Base-by-base conservation (phyloP, 2,329 filamentous ascomycete genomes). In the Metarhizium album region DNA sequence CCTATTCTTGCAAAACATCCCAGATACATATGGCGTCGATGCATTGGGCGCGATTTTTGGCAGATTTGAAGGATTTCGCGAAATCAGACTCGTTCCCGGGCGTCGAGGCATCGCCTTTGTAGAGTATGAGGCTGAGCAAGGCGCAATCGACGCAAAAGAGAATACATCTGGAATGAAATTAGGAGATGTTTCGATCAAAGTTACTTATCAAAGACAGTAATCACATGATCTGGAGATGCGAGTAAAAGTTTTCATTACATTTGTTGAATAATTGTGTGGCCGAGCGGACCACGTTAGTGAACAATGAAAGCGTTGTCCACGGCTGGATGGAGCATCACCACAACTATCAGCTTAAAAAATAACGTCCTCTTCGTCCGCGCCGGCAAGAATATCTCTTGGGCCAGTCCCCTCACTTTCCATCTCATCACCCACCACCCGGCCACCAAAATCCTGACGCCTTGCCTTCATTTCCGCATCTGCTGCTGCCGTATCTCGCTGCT, bases 171-270 rank as follows among this genome's bases (percentile, higher is more conserved):
- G 89, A 22, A 90, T 93, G 81, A 74, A 80, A 23, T 73, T 98
- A 59, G 82, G 82, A 45, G 79, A 79, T 58, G 87, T 89, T 70
- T 75, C 82, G 7, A 88, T 98, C 67, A 94, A 93, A 72, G 90
- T 98, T 57, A 96, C 93, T 14, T 98, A 95, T 76, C 93, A 97
- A 73, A 79, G 90, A 63, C 87, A 95, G 73, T 95, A 76, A 20
- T 20, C 18, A 5, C 20, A 40, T 40, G 18, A 48, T 20, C 14
- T 27, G 22, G 31, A 40, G 24, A 31, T 20, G 23, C 24, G 7
- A 46, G 16, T 13, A n/a, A n/a, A n/a, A n/a, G n/a, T 33, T 24
- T 20, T 29, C 18, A 43, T 43, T 43, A 24, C 8, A 43, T 16
- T 27, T 24, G 20, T 24, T 43, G 22, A 43, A 3, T 43, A 8